Evolutionary conservation across 2,329 filamentous ascomycete genomes (phyloP), one percentile per base, ranked within the genome.

Genomic region (Colletotrichum chlorophyti): DNA sequence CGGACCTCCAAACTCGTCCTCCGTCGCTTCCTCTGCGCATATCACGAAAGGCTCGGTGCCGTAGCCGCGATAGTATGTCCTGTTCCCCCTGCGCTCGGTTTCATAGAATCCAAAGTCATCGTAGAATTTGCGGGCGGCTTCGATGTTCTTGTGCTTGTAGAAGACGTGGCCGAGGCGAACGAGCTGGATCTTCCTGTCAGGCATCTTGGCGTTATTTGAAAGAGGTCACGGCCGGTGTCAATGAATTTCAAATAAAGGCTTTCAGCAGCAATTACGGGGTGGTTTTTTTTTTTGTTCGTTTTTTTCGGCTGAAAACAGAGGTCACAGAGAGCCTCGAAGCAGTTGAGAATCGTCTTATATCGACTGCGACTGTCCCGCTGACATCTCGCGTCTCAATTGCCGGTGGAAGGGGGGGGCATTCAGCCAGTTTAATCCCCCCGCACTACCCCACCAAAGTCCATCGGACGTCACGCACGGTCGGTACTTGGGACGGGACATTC

Each of bases 51-150:
- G 83, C 63, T 88, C 84, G 6, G 71, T 72, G 12, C 86, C 84
- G 65, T 87, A 88, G 15, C 86, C 86, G 35, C 83, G 80, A 69
- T 81, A 87, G 74, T 83, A 89, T 27, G 83, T 80, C 53, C 72
- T 77, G 41, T 78, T 72, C 24, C 73, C 76, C 3, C 68, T 63
- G 49, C 67, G 68, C 58, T 73, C 72, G 9, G 68, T 66, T 63
- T 77, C 72, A 34, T 65, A 68, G 66, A 82, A 79, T 59, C 80
- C 80, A 62, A 83, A 83, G 68, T 82, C 79, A 4, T 70, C 61
- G n/a, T 78, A 67, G 66, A 82, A 83, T 24, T 69, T 52, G 49
- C 69, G 68, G 6, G 77, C 77, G 10, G 68, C 66, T 3, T 72
- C 71, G n/a, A 79, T 70, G 64, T 82, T 68, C 35, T 70, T 66